phyloP scores from a whole-genome alignment of 345 rosid species.

The Dipteronia sinensis region DNA sequence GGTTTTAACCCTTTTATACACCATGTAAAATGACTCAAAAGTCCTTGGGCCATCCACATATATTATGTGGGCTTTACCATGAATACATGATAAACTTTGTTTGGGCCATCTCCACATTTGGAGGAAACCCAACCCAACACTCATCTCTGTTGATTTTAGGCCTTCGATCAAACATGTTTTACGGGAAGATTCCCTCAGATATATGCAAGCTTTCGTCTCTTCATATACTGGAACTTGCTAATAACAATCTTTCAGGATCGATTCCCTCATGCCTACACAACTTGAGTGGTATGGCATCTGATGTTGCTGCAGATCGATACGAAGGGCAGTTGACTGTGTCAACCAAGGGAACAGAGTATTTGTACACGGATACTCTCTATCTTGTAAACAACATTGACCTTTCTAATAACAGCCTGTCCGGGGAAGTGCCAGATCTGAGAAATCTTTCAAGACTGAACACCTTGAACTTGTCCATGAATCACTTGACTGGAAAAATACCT shows the following conservation, averaged over 20 bases:
- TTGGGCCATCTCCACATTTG: too few species aligned
- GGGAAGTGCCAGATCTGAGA: conserved; percentile 11
- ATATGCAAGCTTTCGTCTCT: conserved; percentile 13
- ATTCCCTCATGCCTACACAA: conserved; percentile 8
- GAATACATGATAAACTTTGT: too few species aligned
- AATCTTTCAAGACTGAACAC: conserved; percentile 4
- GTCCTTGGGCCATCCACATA: too few species aligned
- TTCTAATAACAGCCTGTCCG: conserved; percentile 11
- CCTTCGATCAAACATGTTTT: conserved; percentile 11
- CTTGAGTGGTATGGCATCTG: conserved; percentile 1
- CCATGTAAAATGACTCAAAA: too few species aligned
- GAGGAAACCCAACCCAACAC: too few species aligned
- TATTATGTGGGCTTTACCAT: too few species aligned
- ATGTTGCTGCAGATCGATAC: neutral
- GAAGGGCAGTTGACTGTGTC: conserved; percentile 11
- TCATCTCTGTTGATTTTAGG: conserved; percentile 6
- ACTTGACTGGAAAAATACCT: conserved; percentile 17
- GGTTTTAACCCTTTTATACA: too few species aligned
- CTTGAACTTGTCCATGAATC: conserved; percentile 23
- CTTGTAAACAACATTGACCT: conserved; percentile 23
- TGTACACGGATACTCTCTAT: neutral
- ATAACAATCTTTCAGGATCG: conserved; percentile 16
- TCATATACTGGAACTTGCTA: conserved; percentile 17
- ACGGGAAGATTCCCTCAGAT: conserved; percentile 2
- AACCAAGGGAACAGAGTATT: conserved; percentile 4